Base-by-base conservation (phyloP, 176 grass and related monocot genomes). In the Eleusine coracana region DNA sequence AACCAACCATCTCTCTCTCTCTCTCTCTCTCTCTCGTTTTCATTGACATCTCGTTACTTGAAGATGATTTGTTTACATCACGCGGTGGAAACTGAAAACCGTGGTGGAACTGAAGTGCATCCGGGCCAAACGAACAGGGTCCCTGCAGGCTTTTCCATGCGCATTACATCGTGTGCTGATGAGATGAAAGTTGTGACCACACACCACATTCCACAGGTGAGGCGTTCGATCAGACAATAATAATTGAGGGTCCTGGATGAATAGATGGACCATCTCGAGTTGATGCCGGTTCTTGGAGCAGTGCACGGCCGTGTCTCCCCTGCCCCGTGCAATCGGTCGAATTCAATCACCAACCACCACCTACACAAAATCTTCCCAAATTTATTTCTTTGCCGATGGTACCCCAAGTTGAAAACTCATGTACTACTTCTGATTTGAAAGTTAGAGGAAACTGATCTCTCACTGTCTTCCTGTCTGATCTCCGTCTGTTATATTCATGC, bases 201-300 rank as follows among this genome's bases (percentile, higher is more conserved):
- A 67, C 83, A 84, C 39, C 74, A 7, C 66, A 71, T 49, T 77
- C 41, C 70, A 74, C 61, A 29, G 50, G 68, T 17, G 54, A 62
- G 74, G 11, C 36, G 23, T 2, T 58, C 18, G 8, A 60, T 25
- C 58, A 60, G n/a, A 10, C 25, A 9, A 70, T 58, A 56, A 80
- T 51, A 16, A 51, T 51, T 80, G 56, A 21, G 23, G 21, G 56
- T 60, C 21, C 66, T 15, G 48, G 83, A 10, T 6, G 25, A 36
- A 75, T 21, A 18, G 11, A 29, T 50, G 76, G 77, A 86, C 70
- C 83, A 78, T 68, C 61, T 44, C 59, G 16, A 48, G 67, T 68
- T 86, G 70, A 50, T 56, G 70, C 60, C 17, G 49, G 25, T 39
- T 68, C 55, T 81, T 68, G 61, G 46, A 80, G 85, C 85, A 86